Evolutionary conservation across 148 eudicot species (phyloP), one percentile per base, ranked within the genome.

Genomic region (Fagopyrum esculentum): DNA sequence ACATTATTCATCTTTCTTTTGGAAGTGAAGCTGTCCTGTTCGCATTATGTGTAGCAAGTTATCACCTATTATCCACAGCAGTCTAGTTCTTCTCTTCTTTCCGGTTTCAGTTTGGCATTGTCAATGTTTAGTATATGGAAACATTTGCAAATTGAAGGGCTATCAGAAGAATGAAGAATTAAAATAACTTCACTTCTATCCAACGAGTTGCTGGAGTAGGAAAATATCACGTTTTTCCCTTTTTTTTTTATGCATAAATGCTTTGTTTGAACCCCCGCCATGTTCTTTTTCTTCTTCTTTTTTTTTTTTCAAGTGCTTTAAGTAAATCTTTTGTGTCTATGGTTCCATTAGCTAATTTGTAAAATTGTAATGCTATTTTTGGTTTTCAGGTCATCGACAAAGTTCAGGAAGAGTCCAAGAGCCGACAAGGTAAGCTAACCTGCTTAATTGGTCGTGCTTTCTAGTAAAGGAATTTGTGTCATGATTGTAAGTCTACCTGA

Each of bases 401-500:
- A 81, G 96, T 90, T 74, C 96, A 90, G 81, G 96, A 90, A 78
- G 96, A 90, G 79, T 78, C 82, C 6, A 87, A 90, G 82, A 88
- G 66, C 79, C 96, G 96, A 64, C 19, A 89, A 75, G 96, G 96
- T 54, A 54, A 13, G 7, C 19, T 54, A 4, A 13, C 6, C 59
- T 16, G 1, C 16, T 54, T 54, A 54, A 54, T 54, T 54, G 59
- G 17, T 16, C 5, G 4, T 54, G 17, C 57, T 22, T 22, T 22
- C 26, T 54, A 13, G 54, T 54, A 54, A 13, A 54, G 5, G 17
- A 54, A 19, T 54, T 54, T 54, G 17, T 13, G 59, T 54, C 5
- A 19, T 54, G 4, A 54, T 13, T 50, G 9, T 7, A 50, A 50
- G 13, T 7, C 29, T 63, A 49, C 52, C 9, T 8, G 10, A 9